Evolutionary conservation across 805 yeast genomes (phyloP), one percentile per base, ranked within the genome.

Genomic region (Lachancea mirantina): DNA sequence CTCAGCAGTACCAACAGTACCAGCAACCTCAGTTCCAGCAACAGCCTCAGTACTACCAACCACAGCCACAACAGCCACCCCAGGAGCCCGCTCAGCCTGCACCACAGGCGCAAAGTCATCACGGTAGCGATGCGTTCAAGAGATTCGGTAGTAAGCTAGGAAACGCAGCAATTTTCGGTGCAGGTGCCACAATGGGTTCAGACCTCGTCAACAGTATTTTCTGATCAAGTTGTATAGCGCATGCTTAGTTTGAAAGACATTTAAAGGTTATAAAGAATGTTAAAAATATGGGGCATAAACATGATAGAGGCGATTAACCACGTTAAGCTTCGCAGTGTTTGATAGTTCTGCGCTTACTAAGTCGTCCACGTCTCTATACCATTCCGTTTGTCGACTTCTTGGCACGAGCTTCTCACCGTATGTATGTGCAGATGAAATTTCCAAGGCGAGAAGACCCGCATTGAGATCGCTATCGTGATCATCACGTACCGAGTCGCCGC

Each of bases 101-200:
- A 45, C 28, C 61, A 47, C 27, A 62, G 47, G 31, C 62, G 46
- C 52, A 52, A n/a, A 52, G 52, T 11, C 61, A 57, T 19, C 45
- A 52, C 8, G 41, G 43, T 9, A 40, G 44, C 30, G 56, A 55
- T 14, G 52, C 46, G 14, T 42, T 78, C 38, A 74, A 74, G 58
- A 78, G 70, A 49, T 74, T 84, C 45, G 94, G 94, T 16, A 69
- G 82, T 42, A 80, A 84, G 59, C 62, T 88, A 38, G 95, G 95
- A 39, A 76, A 85, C 45, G 94, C 96, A n/a, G 88, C 94, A 21
- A 74, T 88, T 30, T 89, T 85, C 45, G 96, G 96, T 59, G 96
- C 95, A 7, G 97, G 97, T 66, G 95, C 96, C 23, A 79, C 95
- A 1, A 67, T 88, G 34, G 97, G 97, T 51, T 70, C 84, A 27